Evolutionary conservation across 2,329 filamentous ascomycete genomes (phyloP).

Genomic region (Cytospora piceae): DNA sequence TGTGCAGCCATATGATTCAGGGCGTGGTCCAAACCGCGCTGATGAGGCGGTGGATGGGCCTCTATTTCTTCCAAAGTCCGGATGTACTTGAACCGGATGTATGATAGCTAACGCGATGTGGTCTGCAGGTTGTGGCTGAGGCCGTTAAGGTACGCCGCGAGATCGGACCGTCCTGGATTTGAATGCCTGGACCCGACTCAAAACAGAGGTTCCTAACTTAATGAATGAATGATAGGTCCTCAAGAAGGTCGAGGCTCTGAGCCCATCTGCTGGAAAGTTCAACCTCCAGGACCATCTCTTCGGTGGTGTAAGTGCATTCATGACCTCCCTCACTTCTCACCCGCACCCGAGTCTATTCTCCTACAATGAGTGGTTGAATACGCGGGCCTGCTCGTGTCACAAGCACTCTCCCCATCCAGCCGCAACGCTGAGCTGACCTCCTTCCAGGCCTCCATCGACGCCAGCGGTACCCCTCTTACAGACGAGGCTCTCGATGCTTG

Average conservation of each 20-base stretch:
- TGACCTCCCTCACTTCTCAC: not conserved
- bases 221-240: conserved; percentile 53
- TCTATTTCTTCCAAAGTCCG: not conserved
- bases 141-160: conserved; percentile 71
- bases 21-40: not conserved
- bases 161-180: conserved; percentile 1
- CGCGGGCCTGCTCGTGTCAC: not conserved
- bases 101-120: not conserved
- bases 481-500: conserved; percentile 81
- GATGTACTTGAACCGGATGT: not conserved
- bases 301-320: conserved; percentile 73
- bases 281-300: conserved; percentile 89
- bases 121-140: conserved; percentile 73
- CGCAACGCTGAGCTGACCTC: conserved; percentile 11
- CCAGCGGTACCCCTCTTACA: conserved; percentile 76
- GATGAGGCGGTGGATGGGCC: not conserved
- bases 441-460: conserved; percentile 82
- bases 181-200: conserved; percentile 11
- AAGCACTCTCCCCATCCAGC: conserved; percentile 2
- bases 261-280: conserved; percentile 73
- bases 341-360: not conserved
- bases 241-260: conserved; percentile 73
- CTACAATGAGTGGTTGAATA: not conserved
- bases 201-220: not conserved
- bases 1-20: not conserved